Evolutionary conservation across 768 basidiomycete genomes (phyloP).

Genomic region (Hericium rajendrae): DNA sequence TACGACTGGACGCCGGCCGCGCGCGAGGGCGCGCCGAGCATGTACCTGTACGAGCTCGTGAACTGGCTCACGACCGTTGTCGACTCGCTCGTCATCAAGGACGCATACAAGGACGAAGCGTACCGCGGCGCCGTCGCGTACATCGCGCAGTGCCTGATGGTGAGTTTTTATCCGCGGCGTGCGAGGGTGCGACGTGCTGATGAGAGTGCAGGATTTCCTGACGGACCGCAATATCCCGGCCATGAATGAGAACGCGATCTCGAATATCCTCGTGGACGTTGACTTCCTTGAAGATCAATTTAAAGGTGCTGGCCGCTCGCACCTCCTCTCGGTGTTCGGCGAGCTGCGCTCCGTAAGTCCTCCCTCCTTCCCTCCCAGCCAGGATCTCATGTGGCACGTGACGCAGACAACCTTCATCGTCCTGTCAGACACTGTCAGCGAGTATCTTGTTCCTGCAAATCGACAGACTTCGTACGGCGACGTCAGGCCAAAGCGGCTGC

Average conservation of each 20-base stretch:
- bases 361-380: neutral
- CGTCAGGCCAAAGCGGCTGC: constrained; percentile 64
- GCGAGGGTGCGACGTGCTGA: neutral
- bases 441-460: constrained; percentile 64
- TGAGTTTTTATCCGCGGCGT: constrained; percentile 26
- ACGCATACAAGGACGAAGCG: constrained; percentile 79
- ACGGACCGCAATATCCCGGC: constrained; percentile 62
- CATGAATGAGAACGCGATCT: constrained; percentile 86
- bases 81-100: constrained; percentile 78
- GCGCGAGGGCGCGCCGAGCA: constrained; percentile 73
- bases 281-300: constrained; percentile 86
- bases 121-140: constrained; percentile 85
- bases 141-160: constrained; percentile 83
- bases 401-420: constrained; percentile 63
- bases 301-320: constrained; percentile 59
- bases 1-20: constrained; percentile 84
- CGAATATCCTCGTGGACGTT: constrained; percentile 79
- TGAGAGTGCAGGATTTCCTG: constrained; percentile 53
- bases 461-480: constrained; percentile 57
- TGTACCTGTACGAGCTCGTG: constrained; percentile 90
- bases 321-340: constrained; percentile 62
- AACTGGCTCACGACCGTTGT: constrained; percentile 96
- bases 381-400: neutral
- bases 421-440: constrained; percentile 61
- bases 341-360: constrained; percentile 68